Evolutionary conservation across 2,329 filamentous ascomycete genomes (phyloP), one percentile per base, ranked within the genome.

Genomic region (Mycogone perniciosa): DNA sequence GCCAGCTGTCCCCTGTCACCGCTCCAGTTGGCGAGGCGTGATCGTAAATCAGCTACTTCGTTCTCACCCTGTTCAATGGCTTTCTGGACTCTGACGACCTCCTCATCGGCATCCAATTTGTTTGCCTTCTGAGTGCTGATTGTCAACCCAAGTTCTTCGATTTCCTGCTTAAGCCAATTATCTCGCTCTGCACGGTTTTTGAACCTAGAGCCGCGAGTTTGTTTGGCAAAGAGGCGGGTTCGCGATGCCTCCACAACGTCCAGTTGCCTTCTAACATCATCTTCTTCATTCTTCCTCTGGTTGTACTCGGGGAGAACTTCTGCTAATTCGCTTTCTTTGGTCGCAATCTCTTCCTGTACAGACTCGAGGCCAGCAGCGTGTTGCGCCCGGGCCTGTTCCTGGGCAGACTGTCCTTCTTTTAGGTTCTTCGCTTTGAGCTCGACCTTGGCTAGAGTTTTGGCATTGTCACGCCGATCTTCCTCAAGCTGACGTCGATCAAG

Each of bases 401-500:
- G 82, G 6, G 85, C 79, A 4, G 85, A 86, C 65, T 95, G 88
- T 45, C 87, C 89, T 60, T 95, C 89, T n/a, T 82, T 80, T 33
- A 97, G 74, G 40, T 81, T 84, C 66, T 93, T 95, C 50, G 89
- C 80, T 55, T 89, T 86, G 33, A 97, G 76, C 67, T 99, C 93
- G 2, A 88, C 79, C 66, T 95, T 91, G 4, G 93, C 95, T 59
- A 87, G 83, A 6, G 80, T 72, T 62, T 89, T 88, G 5, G 90
- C 86, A 31, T 81, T 81, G 35, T 96, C 89, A 45, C 87, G 86
- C 56, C 90, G 84, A 62, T 99, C 93, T 56, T 92, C 87, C 60
- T 99, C 93, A 6, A 95, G 77, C 64, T 97, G 90, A 41, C 81
- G 78, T 59, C 89, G 87, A 62, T 99, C 93, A 40, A 95, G 84